Evolutionary conservation across 176 grass and related monocot species (phyloP), one percentile per base, ranked within the genome.

Genomic region (Tuctoria greenei): DNA sequence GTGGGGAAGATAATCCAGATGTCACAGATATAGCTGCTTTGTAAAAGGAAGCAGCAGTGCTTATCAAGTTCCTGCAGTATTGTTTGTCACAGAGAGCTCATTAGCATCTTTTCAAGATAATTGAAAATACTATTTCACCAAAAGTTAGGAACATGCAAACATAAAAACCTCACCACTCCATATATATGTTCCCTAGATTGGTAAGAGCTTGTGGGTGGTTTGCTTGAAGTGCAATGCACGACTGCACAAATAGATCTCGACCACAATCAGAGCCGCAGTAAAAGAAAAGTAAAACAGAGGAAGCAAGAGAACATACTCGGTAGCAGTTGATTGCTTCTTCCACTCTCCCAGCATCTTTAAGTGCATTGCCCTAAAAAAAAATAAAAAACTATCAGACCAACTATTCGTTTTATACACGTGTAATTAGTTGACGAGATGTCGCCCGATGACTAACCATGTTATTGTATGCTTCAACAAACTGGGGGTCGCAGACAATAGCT

Each of bases 181-280:
- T 96, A 67, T 96, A 90, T 78, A 96, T 90, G 46, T 96, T 96
- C 46, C 93, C 93, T 67, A 96, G 74, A 61, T 92, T 96, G 40
- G 93, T 92, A 55, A 96, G 84, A 73, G 93, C 93, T 81, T 92
- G 93, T 45, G 93, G 93, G 64, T 96, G 93, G 74, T 96, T 96
- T 67, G 86, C 86, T 88, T 96, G 93, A 39, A 96, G 55, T 2
- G 83, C 75, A 77, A 96, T 89, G 81, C 93, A 96, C 14, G 86
- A 88, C 93, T 96, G 86, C 62, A 78, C 10, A 77, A 43, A 71
- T 52, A 58, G 45, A 83, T 80, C 60, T 66, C 39, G 58, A 71
- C 66, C 65, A 87, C 31, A 75, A 64, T n/a, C 66, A 15, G 51
- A 39, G 49, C 21, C 23, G 63, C 64, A 61, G 25, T 25, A 66